Percentiles rank a stretch among this genome's conserved stretches.
Conservation (phyloP, 768 basidiomycete species). For the Xerocomus spinulosus region DNA sequence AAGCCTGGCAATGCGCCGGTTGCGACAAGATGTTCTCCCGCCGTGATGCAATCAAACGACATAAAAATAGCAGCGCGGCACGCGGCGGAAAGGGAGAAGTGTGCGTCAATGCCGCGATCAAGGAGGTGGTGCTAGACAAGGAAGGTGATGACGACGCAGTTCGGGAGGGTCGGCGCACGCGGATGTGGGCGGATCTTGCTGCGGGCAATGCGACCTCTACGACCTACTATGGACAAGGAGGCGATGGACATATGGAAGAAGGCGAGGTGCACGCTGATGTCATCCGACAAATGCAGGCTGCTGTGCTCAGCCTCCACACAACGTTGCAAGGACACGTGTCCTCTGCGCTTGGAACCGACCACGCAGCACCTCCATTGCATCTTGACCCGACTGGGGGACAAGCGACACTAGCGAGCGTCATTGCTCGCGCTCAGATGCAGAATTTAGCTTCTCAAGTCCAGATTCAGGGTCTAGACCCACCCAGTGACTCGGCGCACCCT, state of each 20-base stretch:
- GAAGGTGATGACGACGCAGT: conserved; percentile 35
- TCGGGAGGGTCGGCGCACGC: conserved; percentile 56
- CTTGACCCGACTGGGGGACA: conserved; percentile 52
- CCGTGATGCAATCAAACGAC: conserved; percentile 76
- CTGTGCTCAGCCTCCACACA: conserved; percentile 51
- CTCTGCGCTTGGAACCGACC: conserved; percentile 44
- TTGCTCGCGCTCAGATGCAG: conserved; percentile 64
- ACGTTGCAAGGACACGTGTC: conserved; percentile 57
- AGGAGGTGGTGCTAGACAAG: conserved; percentile 51
- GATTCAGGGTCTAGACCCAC: conserved; percentile 6
- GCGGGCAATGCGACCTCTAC: conserved; percentile 28
- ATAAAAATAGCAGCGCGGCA: conserved; percentile 56
- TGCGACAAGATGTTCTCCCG: conserved; percentile 72
- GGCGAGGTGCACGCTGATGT: conserved; percentile 53
- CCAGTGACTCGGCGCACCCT: conserved; percentile 4
- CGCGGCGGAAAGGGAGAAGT: conserved; percentile 47
- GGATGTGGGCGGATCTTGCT: conserved; percentile 61
- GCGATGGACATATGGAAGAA: conserved; percentile 44
- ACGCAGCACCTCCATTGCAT: conserved; percentile 27
- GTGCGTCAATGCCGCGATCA: conserved; percentile 55
- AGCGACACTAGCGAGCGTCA: conserved; percentile 66
- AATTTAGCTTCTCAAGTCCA: conserved; percentile 27
- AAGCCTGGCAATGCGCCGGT: conserved; percentile 68
- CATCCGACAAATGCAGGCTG: conserved; percentile 46
- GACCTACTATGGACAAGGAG: conserved; percentile 11